Conservation (phyloP, 345 rosid species). For the Nasturtium officinale region DNA sequence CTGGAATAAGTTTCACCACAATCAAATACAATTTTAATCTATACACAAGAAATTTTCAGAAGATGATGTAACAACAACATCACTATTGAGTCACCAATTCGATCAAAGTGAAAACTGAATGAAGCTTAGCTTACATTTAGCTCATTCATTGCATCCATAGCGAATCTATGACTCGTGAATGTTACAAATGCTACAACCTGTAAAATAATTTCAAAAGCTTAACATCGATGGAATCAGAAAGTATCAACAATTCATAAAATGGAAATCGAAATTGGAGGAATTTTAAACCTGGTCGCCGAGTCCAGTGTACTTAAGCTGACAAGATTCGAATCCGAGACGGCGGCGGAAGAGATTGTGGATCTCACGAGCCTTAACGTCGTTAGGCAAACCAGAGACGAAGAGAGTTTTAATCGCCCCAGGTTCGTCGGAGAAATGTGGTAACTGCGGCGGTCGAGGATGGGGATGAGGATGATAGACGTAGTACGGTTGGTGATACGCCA, state of each 20-base stretch:
- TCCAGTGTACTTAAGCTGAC: conserved; percentile 94
- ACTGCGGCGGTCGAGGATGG: conserved; percentile 20
- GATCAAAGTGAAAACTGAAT: conserved; percentile 16
- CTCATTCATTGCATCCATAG: conserved; percentile 67
- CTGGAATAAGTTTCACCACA: conserved; percentile 41
- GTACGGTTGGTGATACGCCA: conserved; percentile 59
- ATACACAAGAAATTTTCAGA: conserved; percentile 11
- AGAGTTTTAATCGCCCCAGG: conserved; percentile 65
- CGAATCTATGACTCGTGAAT: conserved; percentile 70
- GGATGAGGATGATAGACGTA: conserved; percentile 42
- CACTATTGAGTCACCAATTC: neutral
- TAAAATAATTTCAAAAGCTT: conserved; percentile 10
- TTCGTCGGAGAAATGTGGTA: conserved; percentile 39
- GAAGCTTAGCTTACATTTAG: conserved; percentile 60
- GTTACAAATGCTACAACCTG: conserved; percentile 96
- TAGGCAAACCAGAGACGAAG: conserved; percentile 85
- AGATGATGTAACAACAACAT: neutral
- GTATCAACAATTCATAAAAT: conserved; percentile 2
- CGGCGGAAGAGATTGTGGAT: conserved; percentile 90
- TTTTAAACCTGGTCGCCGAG: conserved; percentile 76
- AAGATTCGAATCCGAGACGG: conserved; percentile 70
- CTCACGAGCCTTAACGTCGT: conserved; percentile 87
- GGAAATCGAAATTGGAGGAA: conserved; percentile 2
- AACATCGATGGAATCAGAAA: neutral
- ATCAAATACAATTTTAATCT: conserved; percentile 1